Base-by-base conservation (phyloP, 495 filamentous ascomycete genomes). In the Talaromyces liani region DNA sequence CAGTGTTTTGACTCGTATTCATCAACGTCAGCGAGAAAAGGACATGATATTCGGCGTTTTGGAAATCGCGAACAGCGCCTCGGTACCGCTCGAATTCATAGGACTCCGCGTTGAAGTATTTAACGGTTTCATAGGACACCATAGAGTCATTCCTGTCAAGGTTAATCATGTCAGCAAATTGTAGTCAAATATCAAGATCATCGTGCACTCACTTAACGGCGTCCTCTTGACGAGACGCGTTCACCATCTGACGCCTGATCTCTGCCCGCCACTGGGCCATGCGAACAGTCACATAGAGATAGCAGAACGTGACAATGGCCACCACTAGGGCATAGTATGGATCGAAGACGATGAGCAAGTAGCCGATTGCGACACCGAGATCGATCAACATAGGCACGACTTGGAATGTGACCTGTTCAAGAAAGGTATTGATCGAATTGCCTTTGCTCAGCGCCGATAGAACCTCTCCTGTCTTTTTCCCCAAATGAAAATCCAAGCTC, bases 101-200 rank as follows among this genome's bases (percentile, higher is more conserved):
- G 6, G 86, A 81, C 71, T 98, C 94, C 2, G 94, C 93, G 70
- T 97, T 97, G 82, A 98, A 98, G 71, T 98, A 98, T 73, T 98
- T 98, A 69, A 98, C 94, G 25, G 94, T 98, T 74, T 98, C 94
- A 72, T 98, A 98, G 10, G 92, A 94, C 39, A 92, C 87, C 84
- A 98, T 95, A 0, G 94, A 97, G 70, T 98, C 95, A 67, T 97
- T 97, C 78, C 85, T 87, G 60, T 1, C 6, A 51, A 20, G 56
- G 25, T 65, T 45, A 20, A 14, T 33, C 27, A 62, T 31, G 22
- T 56, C 20, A 56, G 53, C 20, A 2, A 56, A 56, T 56, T 6
- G 27, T 2, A 55, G 22, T 20, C 4, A 29, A 56, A 25, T 27
- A 14, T 27, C 24, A 22, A 49, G 18, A 7, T 45, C 41, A 4